Base-by-base conservation (phyloP, 2,329 filamentous ascomycete species). In the Trichoderma koningii region DNA sequence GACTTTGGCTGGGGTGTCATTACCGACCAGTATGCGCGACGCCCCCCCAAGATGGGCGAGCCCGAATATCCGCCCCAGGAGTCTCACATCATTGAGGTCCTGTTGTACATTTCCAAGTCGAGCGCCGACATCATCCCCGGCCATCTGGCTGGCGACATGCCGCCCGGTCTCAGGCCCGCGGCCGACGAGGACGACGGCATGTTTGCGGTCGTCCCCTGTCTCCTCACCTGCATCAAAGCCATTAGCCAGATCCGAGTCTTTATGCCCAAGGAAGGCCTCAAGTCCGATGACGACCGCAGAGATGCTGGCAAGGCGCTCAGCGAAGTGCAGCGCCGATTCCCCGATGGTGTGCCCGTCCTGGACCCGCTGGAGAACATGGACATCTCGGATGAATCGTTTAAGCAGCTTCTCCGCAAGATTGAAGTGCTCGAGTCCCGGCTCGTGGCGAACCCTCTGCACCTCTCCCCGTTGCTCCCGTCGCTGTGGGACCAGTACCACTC, bases 361-460 rank as follows among this genome's bases (percentile, higher is more conserved):
- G 95, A 99, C 72, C 95, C 95, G 0, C 89, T 99, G 45, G 93
- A 98, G 76, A 93, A 97, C 73, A 98, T 99, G 95, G 86, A 87
- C 30, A 98, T 99, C 72, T 89, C 84, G 4, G 95, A 98, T 72
- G 93, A 97, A 1, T 88, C 87, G 0, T 98, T 99, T 81, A 97
- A 96, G 82, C 92, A 93, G 75, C 85, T 97, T 4, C 85, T 98
- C 64, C 81, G 93, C 77, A 98, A 98, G 86, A 97, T 99, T 67
- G 95, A 99, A 78, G 91, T 98, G 12, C 85, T 99, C 2, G 95
- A 99, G 78, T 95, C 94, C 5, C 89, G 92, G 60, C 82, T 99
- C 23, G 80, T 98, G 30, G 86, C 91, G 15, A 98, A 97, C 76
- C 93, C 94, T 5, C 84, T 99, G 17, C 94, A 99, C 76, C 91